Conservation (phyloP, 805 yeast genomes). For the Yamadazyma paraphyllophila region DNA sequence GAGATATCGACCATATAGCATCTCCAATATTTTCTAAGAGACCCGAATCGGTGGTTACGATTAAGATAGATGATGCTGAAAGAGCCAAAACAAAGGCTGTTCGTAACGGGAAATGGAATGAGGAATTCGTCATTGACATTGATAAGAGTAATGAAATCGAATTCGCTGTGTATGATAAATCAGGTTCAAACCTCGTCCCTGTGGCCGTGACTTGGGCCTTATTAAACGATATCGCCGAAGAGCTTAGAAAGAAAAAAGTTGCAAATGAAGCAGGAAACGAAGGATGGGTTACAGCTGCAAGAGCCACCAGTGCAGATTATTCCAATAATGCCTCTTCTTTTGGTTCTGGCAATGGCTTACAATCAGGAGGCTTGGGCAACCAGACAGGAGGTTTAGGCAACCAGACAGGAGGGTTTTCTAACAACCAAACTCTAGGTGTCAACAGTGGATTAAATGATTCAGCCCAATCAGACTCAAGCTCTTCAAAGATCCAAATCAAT, state of each 20-base stretch:
- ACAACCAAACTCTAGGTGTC: background rate
- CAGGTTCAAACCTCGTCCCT: conserved; percentile 66
- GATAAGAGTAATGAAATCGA: conserved; percentile 93
- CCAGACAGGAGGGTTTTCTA: background rate
- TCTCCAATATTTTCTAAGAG: conserved; percentile 74
- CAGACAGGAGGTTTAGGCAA: background rate
- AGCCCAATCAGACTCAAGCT: background rate
- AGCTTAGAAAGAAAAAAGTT: conserved; percentile 84
- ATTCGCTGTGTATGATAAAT: conserved; percentile 79
- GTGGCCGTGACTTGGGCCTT: conserved; percentile 93
- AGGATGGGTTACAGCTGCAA: conserved; percentile 78
- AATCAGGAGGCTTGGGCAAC: background rate
- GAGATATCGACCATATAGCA: conserved; percentile 91
- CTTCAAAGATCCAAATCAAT: conserved; percentile 47
- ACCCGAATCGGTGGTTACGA: conserved; percentile 73
- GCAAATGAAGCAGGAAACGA: conserved; percentile 65
- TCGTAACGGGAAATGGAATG: conserved; percentile 79
- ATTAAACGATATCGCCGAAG: conserved; percentile 90
- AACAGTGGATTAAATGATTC: background rate
- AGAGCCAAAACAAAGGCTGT: conserved; percentile 73
- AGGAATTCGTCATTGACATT: conserved; percentile 74
- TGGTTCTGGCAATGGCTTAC: background rate
- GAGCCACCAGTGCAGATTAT: conserved; percentile 4
- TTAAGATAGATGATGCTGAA: conserved; percentile 87
- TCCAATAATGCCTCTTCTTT: background rate